phyloP scores from a whole-genome alignment of 1,284 basidiomycete genomes.

The Leccinum ponderosum region DNA sequence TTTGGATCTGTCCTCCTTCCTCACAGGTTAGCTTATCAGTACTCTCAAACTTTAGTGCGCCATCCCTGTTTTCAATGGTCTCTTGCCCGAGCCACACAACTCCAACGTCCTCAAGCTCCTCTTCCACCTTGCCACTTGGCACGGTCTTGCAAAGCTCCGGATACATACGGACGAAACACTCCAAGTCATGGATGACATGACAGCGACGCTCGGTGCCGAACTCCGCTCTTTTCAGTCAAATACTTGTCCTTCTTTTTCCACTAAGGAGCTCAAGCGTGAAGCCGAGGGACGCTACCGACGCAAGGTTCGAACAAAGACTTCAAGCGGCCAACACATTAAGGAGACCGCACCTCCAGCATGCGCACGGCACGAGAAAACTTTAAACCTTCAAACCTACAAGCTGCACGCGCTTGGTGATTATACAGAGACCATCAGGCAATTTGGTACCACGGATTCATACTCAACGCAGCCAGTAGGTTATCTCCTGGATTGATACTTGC shows the following conservation, averaged over 20 bases:
- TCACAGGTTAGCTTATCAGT: neutral
- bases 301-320: neutral
- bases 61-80: no score
- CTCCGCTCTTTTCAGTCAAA: neutral
- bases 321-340: neutral
- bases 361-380: neutral
- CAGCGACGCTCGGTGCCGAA: neutral
- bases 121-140: neutral
- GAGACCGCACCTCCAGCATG: neutral
- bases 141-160: neutral
- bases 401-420: neutral
- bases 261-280: neutral
- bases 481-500: neutral
- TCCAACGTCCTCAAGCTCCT: neutral
- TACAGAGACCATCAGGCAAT: neutral
- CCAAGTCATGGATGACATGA: neutral
- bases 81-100: neutral
- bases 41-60: neutral
- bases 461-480: neutral
- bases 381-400: neutral
- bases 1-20: neutral
- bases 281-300: neutral
- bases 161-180: neutral
- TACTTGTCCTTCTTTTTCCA: neutral
- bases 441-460: neutral